Evolutionary conservation across 1,284 basidiomycete genomes (phyloP).

Genomic region (Moesziomyces antarcticus): DNA sequence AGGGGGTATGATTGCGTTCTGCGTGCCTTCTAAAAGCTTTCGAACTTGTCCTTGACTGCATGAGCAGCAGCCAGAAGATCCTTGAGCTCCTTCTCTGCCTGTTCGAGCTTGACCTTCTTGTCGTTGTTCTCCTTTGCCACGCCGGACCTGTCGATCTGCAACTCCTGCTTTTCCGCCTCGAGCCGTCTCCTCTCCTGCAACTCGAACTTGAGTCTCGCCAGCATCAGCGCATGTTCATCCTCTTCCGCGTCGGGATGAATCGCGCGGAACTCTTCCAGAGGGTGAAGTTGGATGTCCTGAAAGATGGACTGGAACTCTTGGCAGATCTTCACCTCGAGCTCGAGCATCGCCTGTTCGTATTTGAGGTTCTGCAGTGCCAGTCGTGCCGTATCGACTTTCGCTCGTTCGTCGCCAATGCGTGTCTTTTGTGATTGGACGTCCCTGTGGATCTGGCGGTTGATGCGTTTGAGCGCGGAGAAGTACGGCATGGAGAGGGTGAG

Average conservation of each 20-base stretch:
- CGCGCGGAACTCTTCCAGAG: constrained; percentile 20
- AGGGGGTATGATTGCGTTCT: constrained; percentile 15
- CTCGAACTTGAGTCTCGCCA: constrained; percentile 35
- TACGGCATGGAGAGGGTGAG: constrained; percentile 26
- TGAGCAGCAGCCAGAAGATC: constrained; percentile 20
- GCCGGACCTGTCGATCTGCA: constrained; percentile 32
- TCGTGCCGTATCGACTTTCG: constrained; percentile 35
- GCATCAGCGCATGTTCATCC: constrained; percentile 39
- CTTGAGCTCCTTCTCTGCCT: constrained; percentile 32
- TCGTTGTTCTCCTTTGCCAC: constrained; percentile 42
- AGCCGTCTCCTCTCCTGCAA: constrained; percentile 35
- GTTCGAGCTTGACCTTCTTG: constrained; percentile 40
- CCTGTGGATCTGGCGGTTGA: constrained; percentile 30
- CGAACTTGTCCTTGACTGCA: constrained; percentile 24
- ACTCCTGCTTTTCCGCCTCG: constrained; percentile 27
- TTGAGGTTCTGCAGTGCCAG: constrained; percentile 42
- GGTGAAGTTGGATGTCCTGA: constrained; percentile 39
- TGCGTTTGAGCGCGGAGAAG: constrained; percentile 26
- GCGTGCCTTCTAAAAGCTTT: constrained; percentile 14
- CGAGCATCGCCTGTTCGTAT: constrained; percentile 48
- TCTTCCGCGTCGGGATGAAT: constrained; percentile 9
- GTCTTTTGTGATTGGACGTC: constrained; percentile 28
- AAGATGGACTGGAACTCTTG: constrained; percentile 48
- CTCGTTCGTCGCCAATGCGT: constrained; percentile 24
- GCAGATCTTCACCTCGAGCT: constrained; percentile 39